Base-by-base conservation (phyloP, 2,329 filamentous ascomycete species). In the Aureobasidium sp. region DNA sequence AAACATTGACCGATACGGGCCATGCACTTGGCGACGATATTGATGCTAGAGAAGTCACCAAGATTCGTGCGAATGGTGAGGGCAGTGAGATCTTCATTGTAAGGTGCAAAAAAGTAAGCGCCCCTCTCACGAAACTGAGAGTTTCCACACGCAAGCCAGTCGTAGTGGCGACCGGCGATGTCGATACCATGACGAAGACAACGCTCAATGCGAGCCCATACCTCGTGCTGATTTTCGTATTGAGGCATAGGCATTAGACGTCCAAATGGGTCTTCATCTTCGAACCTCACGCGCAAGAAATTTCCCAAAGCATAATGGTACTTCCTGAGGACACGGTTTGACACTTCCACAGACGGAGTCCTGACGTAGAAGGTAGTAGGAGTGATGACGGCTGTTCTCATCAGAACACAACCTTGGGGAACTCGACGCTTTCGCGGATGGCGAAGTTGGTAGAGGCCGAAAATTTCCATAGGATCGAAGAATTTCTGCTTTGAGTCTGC, bases 1-100 rank as follows among this genome's bases (percentile, higher is more conserved):
- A 99, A 98, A 75, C 95, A 98, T 78, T 98, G 96, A 0, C 96
- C 96, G 23, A 98, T 83, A 33, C 96, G 88, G 33, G 96, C 94
- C 55, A 94, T 93, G 75, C 95, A 93, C 73, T 97, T 98, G 36
- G 95, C 95, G n/a, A 97, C 87, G 31, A 92, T 87, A 64, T 86
- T 88, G 77, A 98, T 98, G 68, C 94, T 88, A 18, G 84, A 85
- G 72, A 99, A 97, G 18, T 91, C 82, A 0, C 96, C 96, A 91
- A 98, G 97, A 88, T 92, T 95, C 38, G 84, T 77, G 6, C 95
- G 91, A 66, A 99, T 98, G 58, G 91, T 85, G 23, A 91, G 87
- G 62, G 93, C 93, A 0, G 88, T 89, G 29, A 38, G 54, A 10
- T 55, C 33, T 8, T 54, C 48, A 13, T 38, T 42, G 40, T 45